Conservation (phyloP, 371 early-diverging fungal genomes). For the Apophysomyces sp. region DNA sequence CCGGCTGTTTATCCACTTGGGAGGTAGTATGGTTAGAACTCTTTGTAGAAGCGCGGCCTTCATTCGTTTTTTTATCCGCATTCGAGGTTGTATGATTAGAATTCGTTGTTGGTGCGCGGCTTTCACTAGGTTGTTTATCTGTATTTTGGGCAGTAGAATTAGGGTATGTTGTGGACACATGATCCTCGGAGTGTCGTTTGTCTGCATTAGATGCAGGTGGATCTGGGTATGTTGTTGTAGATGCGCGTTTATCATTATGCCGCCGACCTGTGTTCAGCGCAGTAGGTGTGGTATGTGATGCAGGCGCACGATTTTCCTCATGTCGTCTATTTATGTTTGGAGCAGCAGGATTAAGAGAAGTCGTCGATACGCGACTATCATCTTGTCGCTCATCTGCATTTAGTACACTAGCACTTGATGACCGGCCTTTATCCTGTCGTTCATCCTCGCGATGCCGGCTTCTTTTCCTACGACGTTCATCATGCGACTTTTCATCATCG, state of each 20-base stretch:
- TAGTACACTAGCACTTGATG: neutral
- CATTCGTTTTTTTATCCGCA: neutral
- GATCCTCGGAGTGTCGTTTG: neutral
- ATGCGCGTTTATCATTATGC: neutral
- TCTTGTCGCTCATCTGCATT: neutral
- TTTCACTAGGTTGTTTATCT: neutral
- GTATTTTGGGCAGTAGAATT: neutral
- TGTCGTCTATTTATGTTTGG: neutral
- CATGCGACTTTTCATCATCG: neutral
- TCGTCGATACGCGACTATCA: neutral
- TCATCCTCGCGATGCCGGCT: neutral
- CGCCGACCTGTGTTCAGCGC: neutral
- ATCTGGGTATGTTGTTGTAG: neutral
- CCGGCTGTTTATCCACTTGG: neutral
- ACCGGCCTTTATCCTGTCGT: neutral
- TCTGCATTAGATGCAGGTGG: neutral
- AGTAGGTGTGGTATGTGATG: neutral
- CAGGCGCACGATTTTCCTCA: neutral
- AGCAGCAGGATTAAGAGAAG: too few species aligned
- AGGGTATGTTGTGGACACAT: neutral
- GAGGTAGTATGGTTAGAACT: neutral
- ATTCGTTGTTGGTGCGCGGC: neutral
- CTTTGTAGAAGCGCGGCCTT: neutral
- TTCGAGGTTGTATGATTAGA: neutral
- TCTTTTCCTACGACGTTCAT: constrained; percentile 2